Conservation (phyloP, 805 yeast genomes). For the Metschnikowia arizonensis region DNA sequence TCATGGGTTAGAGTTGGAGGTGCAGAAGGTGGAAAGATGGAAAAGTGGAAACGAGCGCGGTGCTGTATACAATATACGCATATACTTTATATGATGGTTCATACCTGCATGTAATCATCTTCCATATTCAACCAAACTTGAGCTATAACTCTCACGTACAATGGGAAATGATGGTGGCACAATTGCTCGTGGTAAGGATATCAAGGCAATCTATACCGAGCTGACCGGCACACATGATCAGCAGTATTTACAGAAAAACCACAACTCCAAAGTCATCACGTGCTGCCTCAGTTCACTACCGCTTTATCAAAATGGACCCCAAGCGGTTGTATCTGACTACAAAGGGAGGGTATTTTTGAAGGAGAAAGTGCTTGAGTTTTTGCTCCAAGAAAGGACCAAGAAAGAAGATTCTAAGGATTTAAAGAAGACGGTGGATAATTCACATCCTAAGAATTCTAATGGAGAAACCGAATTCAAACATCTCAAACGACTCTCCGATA, state of each 20-base stretch:
- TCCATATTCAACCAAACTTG: no score
- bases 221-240: slow-evolving; percentile 16
- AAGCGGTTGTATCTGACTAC: slow-evolving; percentile 64
- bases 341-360: slow-evolving; percentile 64
- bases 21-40: not conserved
- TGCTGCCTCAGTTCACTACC: slow-evolving; percentile 47
- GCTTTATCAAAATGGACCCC: slow-evolving; percentile 28
- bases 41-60: not conserved
- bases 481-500: slow-evolving; percentile 14
- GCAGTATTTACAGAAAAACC: slow-evolving; percentile 18
- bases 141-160: no score
- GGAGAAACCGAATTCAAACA: slow-evolving; percentile 8
- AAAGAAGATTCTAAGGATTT: no score
- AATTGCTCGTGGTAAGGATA: slow-evolving; percentile 55
- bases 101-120: no score
- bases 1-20: no score
- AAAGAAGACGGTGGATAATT: no score
- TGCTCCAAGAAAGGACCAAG: slow-evolving; percentile 35
- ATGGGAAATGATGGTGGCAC: slow-evolving; percentile 69
- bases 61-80: not conserved
- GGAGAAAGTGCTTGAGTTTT: slow-evolving; percentile 54
- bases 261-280: slow-evolving; percentile 34
- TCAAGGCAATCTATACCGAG: slow-evolving; percentile 26
- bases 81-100: no score
- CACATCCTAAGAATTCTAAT: no score